phyloP scores from a whole-genome alignment of 2,329 filamentous ascomycete species.

The Aaosphaeria arxii region DNA sequence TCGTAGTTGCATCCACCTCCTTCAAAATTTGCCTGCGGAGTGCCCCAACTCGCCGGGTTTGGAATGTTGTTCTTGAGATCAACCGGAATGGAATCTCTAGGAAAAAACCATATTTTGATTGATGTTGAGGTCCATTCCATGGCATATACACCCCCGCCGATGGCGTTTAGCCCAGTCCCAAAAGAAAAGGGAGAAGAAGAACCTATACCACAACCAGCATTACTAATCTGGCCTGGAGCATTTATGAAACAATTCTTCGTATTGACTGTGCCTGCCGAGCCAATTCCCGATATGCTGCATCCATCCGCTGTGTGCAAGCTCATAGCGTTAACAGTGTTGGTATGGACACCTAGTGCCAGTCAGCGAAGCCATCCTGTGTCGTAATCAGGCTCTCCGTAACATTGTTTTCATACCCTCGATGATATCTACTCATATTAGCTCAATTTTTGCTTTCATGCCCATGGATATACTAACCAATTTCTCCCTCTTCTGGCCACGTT shows the following conservation, averaged over 20 bases:
- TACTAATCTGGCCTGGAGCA: slow-evolving; percentile 10
- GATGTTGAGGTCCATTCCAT: slow-evolving; percentile 20
- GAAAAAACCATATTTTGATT: slow-evolving; percentile 22
- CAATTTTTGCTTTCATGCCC: not conserved
- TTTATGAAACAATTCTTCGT: slow-evolving; percentile 17
- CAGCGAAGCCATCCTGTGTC: too few relatives aligned
- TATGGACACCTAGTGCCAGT: slow-evolving; percentile 7
- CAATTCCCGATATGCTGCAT: slow-evolving; percentile 13
- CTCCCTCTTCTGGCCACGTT: slow-evolving; percentile 17
- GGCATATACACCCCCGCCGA: slow-evolving; percentile 24
- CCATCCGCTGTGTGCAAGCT: slow-evolving; percentile 16
- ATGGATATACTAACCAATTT: slow-evolving; percentile 10
- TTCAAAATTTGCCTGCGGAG: slow-evolving; percentile 62
- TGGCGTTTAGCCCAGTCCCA: slow-evolving; percentile 12
- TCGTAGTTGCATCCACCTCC: slow-evolving; percentile 35
- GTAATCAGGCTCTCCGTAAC: too few relatives aligned
- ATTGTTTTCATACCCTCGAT: slow-evolving; percentile 5
- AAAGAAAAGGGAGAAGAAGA: slow-evolving; percentile 7
- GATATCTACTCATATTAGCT: slow-evolving; percentile 3
- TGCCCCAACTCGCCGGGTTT: slow-evolving; percentile 61
- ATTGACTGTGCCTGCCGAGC: slow-evolving; percentile 7
- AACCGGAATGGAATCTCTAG: slow-evolving; percentile 23
- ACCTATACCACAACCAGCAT: slow-evolving; percentile 13
- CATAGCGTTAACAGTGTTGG: slow-evolving; percentile 13
- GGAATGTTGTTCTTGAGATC: slow-evolving; percentile 49